These are phyloP conservation scores for Arachnopeziza araneosa DNA, from an alignment of 2,329 filamentous ascomycete genomes.

Conservation along the genomic window DNA sequence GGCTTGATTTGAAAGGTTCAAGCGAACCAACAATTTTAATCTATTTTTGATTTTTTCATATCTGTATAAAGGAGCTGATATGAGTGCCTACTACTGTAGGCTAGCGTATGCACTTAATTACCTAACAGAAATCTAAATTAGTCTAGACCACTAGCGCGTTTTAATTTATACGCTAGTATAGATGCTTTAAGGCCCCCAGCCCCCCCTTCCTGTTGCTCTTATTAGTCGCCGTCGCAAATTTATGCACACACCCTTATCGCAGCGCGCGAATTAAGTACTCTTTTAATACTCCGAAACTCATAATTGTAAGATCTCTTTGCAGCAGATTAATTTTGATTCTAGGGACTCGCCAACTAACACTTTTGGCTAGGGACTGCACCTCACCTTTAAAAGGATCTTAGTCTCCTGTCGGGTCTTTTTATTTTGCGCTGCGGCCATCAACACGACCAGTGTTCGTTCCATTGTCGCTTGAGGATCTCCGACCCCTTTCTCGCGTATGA, in stretches of 20 bases:
- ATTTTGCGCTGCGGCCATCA: no score
- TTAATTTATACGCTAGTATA: conserved; percentile 4
- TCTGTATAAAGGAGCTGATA: background rate
- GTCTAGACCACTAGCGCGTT: conserved; percentile 8
- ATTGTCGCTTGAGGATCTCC: no score
- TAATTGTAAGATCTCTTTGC: background rate
- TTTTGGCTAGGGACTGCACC: background rate
- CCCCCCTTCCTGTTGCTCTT: background rate
- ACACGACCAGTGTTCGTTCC: no score
- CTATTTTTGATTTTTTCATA: background rate
- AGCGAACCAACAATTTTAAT: background rate
- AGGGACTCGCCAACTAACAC: background rate
- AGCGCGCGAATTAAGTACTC: background rate
- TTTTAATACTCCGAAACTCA: background rate
- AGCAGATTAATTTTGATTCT: background rate
- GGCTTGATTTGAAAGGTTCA: background rate
- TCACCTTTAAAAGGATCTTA: background rate
- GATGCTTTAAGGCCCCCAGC: background rate
- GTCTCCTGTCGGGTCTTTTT: no score
- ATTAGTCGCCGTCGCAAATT: background rate
- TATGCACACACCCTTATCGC: background rate
- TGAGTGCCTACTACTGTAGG: background rate
- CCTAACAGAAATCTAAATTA: conserved; percentile 4
- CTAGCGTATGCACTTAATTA: background rate
- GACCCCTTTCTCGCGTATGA: no score